These are phyloP conservation scores for Sugiyamaella americana DNA, from an alignment of 805 yeast species.

Conservation along the genomic window DNA sequence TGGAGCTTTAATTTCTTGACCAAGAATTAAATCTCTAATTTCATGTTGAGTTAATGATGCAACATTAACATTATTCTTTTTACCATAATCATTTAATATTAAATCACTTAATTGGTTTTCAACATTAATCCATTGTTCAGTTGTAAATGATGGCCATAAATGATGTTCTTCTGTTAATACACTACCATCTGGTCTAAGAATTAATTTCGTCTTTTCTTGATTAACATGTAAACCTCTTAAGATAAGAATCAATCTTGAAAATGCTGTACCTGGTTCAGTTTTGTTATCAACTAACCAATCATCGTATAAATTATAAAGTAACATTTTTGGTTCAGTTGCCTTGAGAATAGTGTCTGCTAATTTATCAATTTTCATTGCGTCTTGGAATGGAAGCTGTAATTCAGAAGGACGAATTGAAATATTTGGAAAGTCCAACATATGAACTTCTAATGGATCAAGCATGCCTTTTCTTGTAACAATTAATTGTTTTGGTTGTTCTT, in stretches of 20 bases:
- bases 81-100: constrained; percentile 77
- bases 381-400: constrained; percentile 79
- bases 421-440: constrained; percentile 94
- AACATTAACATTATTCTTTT: constrained; percentile 77
- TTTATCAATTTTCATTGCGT: constrained; percentile 77
- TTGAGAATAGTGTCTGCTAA: constrained; percentile 69
- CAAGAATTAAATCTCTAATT: constrained; percentile 86
- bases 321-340: constrained; percentile 93
- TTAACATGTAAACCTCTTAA: constrained; percentile 75
- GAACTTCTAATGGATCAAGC: constrained; percentile 91
- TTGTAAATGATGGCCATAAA: constrained; percentile 85
- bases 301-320: constrained; percentile 82
- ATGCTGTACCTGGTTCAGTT: constrained; percentile 83
- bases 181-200: constrained; percentile 68
- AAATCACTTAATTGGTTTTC: constrained; percentile 85
- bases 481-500: constrained; percentile 90
- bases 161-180: constrained; percentile 70
- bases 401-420: constrained; percentile 86
- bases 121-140: constrained; percentile 87
- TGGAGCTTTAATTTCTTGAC: constrained; percentile 90
- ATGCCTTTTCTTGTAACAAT: constrained; percentile 87
- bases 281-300: constrained; percentile 66
- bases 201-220: constrained; percentile 67
- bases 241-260: constrained; percentile 78
- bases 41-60: constrained; percentile 88